Percentiles rank a stretch among this genome's conserved stretches.
Conservation (phyloP, 257 asterid species). For the Solanum chaucha region DNA sequence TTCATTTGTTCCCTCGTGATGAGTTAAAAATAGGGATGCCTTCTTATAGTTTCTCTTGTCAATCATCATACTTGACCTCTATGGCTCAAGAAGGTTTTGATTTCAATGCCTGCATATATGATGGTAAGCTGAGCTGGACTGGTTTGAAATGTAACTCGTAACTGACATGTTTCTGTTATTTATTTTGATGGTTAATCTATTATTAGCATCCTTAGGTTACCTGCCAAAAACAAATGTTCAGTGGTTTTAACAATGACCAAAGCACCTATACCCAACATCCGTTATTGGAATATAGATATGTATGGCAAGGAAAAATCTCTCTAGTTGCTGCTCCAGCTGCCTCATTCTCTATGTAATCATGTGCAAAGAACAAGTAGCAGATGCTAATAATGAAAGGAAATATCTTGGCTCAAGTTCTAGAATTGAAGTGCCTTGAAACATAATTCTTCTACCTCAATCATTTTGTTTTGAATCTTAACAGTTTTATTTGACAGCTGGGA, state of each 20-base stretch:
- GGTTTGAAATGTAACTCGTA: neutral
- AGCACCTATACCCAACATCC: neutral
- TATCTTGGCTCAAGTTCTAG: neutral
- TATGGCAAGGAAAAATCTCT: neutral
- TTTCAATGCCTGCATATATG: conserved; percentile 80
- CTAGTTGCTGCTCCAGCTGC: neutral
- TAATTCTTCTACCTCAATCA: neutral
- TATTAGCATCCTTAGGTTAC: neutral
- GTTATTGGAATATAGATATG: neutral
- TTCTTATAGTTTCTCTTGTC: conserved; percentile 72
- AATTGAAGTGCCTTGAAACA: neutral
- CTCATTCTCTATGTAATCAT: neutral
- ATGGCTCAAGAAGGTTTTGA: conserved; percentile 88
- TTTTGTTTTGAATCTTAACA: neutral
- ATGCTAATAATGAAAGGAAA: neutral
- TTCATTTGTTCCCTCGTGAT: conserved; percentile 91
- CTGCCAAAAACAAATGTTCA: neutral
- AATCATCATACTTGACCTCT: conserved; percentile 62
- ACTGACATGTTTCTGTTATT: neutral
- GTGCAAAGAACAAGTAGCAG: neutral
- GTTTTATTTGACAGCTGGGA: neutral
- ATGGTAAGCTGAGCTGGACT: conserved; percentile 40
- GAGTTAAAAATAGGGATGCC: conserved; percentile 85
- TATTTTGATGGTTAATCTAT: neutral
- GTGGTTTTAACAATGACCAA: neutral